These are phyloP conservation scores for Hyparrhenia diplandra DNA, from an alignment of 176 grass and related monocot species.

Conservation along the genomic window DNA sequence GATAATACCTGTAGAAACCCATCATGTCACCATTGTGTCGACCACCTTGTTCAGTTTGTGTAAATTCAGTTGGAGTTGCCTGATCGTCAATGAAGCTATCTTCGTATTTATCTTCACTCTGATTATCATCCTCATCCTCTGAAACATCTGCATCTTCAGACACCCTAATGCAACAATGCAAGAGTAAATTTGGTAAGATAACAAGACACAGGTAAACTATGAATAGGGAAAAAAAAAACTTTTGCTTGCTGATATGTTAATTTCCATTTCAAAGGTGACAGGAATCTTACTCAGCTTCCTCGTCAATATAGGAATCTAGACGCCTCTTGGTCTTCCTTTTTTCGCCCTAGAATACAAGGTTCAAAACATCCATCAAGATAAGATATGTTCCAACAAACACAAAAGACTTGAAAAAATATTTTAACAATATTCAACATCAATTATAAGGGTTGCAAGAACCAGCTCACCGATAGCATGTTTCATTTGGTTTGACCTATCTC, in stretches of 20 bases:
- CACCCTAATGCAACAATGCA: constrained; percentile 48
- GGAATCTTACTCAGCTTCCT: constrained; percentile 76
- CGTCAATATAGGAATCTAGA: constrained; percentile 59
- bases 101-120: constrained; percentile 64
- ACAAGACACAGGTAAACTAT: background rate
- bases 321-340: constrained; percentile 39
- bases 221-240: background rate
- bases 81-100: constrained; percentile 83
- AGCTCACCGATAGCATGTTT: constrained; percentile 46
- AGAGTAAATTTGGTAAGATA: constrained; percentile 8
- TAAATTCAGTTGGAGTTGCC: constrained; percentile 46
- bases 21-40: constrained; percentile 46
- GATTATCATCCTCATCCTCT: constrained; percentile 64
- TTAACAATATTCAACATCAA: background rate
- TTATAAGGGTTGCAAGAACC: background rate
- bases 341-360: constrained; percentile 43
- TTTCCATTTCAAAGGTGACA: background rate
- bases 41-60: constrained; percentile 40
- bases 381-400: background rate
- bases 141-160: constrained; percentile 79
- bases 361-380: constrained; percentile 23
- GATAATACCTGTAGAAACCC: constrained; percentile 78
- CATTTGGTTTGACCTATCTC: constrained; percentile 27
- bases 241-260: constrained; percentile 4
- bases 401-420: background rate